phyloP scores from a whole-genome alignment of 208 protist genomes.

The Tritrichomonas musculus region DNA sequence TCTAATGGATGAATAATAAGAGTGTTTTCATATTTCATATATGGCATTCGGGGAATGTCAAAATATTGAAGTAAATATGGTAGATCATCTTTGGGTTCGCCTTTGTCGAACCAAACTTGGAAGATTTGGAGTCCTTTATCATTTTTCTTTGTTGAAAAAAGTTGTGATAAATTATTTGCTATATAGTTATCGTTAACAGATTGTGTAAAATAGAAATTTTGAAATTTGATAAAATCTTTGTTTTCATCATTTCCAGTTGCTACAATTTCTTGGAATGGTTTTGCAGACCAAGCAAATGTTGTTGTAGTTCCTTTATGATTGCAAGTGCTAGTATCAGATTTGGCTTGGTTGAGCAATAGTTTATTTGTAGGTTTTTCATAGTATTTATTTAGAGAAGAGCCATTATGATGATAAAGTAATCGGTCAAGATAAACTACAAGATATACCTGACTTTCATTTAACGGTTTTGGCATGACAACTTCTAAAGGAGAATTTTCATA shows the following conservation, averaged over 20 bases:
- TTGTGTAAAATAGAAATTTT: background rate
- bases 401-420: background rate
- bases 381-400: background rate
- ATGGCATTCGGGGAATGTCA: background rate
- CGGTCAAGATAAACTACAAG: background rate
- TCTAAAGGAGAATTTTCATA: background rate
- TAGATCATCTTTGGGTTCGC: background rate
- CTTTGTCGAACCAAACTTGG: background rate
- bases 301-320: background rate
- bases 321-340: background rate
- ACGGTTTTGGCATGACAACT: background rate
- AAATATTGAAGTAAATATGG: background rate
- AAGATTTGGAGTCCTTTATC: background rate
- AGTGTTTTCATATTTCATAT: background rate
- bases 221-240: too few relatives aligned
- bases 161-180: background rate
- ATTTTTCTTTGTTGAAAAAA: background rate
- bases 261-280: background rate
- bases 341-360: background rate
- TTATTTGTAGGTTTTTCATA: background rate
- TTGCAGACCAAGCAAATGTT: background rate
- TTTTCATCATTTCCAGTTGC: background rate
- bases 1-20: background rate
- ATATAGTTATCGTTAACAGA: background rate
- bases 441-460: too few relatives aligned